Conservation (phyloP, 345 rosid species). For the Luvunga scandens region DNA sequence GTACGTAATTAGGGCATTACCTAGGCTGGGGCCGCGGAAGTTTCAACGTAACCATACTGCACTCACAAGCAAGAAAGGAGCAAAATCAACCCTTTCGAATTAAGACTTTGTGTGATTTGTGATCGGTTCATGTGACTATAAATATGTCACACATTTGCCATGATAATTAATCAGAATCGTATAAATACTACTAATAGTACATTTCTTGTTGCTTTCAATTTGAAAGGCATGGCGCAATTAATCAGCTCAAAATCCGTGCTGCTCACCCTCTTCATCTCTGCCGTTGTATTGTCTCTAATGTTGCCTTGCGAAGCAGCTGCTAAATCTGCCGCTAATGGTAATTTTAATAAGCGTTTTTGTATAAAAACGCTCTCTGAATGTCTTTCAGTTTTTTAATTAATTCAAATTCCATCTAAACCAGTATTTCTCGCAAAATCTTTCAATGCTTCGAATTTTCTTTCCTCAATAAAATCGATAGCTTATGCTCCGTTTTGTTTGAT, state of each 20-base stretch:
- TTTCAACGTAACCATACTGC: neutral
- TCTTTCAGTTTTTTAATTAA: too few species aligned
- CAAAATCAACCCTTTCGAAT: neutral
- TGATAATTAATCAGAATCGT: too few species aligned
- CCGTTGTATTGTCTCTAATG: neutral
- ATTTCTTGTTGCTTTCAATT: too few species aligned
- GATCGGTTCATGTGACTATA: neutral
- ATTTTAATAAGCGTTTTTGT: neutral
- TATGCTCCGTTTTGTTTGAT: too few species aligned
- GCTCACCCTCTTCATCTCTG: neutral
- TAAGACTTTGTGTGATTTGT: neutral
- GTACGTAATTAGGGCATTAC: neutral
- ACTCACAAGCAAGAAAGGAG: too few species aligned
- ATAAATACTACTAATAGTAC: too few species aligned
- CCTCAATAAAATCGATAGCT: too few species aligned
- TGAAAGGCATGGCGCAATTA: neutral
- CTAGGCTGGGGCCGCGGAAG: neutral
- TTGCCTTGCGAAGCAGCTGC: neutral
- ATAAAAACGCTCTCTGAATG: too few species aligned
- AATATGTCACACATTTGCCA: neutral
- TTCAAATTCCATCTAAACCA: too few species aligned
- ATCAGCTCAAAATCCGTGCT: neutral
- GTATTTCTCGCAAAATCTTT: too few species aligned
- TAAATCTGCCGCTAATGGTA: neutral
- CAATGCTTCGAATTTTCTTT: too few species aligned